A percentile compares a stretch with the other conserved stretches of the same genome.
phyloP scores from a whole-genome alignment of 2,329 filamentous ascomycete genomes.

The Fusarium sulawesiense region DNA sequence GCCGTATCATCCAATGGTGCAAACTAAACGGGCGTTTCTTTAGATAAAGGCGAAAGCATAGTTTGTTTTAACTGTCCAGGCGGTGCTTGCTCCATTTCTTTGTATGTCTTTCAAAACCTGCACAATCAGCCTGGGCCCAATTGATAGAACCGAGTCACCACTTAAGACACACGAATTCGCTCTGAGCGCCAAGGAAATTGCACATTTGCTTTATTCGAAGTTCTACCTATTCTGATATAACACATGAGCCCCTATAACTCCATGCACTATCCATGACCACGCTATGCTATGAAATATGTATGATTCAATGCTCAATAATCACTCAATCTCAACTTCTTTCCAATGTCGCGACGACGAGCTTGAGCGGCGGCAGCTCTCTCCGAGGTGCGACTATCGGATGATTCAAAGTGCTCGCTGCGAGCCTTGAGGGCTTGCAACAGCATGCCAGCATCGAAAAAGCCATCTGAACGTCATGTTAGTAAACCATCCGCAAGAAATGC shows the following conservation, averaged over 20 bases:
- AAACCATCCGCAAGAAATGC: background rate
- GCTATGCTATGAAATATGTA: conserved; percentile 21
- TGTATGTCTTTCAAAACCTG: background rate
- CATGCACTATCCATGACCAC: conserved; percentile 26
- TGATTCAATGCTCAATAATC: conserved; percentile 67
- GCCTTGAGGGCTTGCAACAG: conserved; percentile 87
- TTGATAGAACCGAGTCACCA: background rate
- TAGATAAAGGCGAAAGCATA: background rate
- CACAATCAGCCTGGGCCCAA: background rate
- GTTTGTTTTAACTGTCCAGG: background rate
- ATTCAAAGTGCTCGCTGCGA: conserved; percentile 66
- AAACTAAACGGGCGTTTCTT: background rate
- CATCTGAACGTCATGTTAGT: conserved; percentile 70
- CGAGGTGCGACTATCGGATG: conserved; percentile 63
- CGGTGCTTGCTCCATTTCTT: background rate
- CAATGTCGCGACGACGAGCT: conserved; percentile 73
- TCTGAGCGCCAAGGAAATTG: conserved; percentile 1
- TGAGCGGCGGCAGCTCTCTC: conserved; percentile 71
- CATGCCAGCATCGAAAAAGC: conserved; percentile 98
- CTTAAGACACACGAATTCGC: background rate
- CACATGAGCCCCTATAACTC: conserved; percentile 33
- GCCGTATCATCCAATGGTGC: background rate
- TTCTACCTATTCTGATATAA: conserved; percentile 11
- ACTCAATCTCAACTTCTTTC: conserved; percentile 76
- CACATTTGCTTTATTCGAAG: background rate